Evolutionary conservation across 2,329 filamentous ascomycete species (phyloP), one percentile per base, ranked within the genome.

Genomic region (Apiospora arundinis): DNA sequence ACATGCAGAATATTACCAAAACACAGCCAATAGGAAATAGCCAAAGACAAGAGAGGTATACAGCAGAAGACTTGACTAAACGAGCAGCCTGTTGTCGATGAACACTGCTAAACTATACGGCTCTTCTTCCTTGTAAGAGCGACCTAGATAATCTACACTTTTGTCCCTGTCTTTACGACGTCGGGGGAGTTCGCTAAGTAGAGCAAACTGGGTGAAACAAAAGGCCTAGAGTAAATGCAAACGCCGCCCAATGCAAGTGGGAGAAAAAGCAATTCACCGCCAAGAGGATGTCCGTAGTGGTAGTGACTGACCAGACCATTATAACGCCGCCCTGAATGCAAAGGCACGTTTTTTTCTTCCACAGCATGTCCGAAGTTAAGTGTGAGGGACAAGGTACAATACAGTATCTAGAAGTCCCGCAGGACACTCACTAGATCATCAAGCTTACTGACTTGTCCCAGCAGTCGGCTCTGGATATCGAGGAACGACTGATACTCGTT

Each of bases 381-480:
- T 28, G 49, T 7, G 18, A 48, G 12, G 16, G 9, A 16, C 11
- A 23, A 32, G 18, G 28, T 63, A 40, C 52, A 37, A n/a, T 12
- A 37, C 14, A 23, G 67, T 42, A 69, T 66, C 85, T 80, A 94
- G 76, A 89, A 95, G 80, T 99, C 96, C 73, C 93, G 88, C 75
- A 98, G 87, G 16, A 96, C 88, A 37, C 92, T 92, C 66, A 98
- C 91, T 75, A 97, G 85, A 69, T 96, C 92, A 82, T 99, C 96
- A 75, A 97, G 86, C 73, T 94, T 88, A 80, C 89, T 89, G 14
- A 98, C 86, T 82, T 98, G 94, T 1, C 91, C 90, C 46, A 97
- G 84, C 49, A 99, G 84, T 83, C 92, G 92, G 77, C 92, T 90
- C 78, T 92, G 89, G 73, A 95, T 84, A 48, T 89, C 89, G 73